Evolutionary conservation across 2,329 filamentous ascomycete genomes (phyloP), one percentile per base, ranked within the genome.

Genomic region (Nakataea oryzae): DNA sequence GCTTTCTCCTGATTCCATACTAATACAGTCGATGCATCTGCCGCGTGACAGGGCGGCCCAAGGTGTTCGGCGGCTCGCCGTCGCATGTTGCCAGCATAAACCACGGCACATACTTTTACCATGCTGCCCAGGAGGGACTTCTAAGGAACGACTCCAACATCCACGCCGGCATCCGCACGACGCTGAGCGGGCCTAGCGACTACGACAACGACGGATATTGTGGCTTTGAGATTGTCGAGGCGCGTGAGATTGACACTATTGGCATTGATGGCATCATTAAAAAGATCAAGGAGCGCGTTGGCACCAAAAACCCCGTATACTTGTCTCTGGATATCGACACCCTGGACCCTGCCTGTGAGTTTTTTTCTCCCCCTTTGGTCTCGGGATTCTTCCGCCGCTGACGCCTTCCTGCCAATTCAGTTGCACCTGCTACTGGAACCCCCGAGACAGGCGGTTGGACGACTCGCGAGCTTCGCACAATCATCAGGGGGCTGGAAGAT

Each of bases 81-180:
- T 89, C 85, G 30, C 83, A 92, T 64, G 84, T 86, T 54, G 90
- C 91, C 26, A 81, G 81, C 66, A 87, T 96, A 76, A 96, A 95
- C 76, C 90, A 95, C 75, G 91, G 91, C 55, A 95, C 90, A 1
- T 95, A 95, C 78, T 96, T 96, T 76, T 95, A 88, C 76, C 89
- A 93, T 71, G 91, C 90, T 0, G 76, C 87, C 0, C 84, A 86
- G 74, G 90, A 95, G 72, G 91, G 91, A 3, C 79, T 95, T 21
- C 79, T 96, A 26, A 81, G 81, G 65, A 96, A 95, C 70, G 89
- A 95, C 77, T 88, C 85, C 67, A 93, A 92, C 75, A 92, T 96
- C 74, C 91, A 96, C 72, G 91, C 90, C 21, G 91, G 91, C 54
- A 95, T 96, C 72, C 86, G 91, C 62, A 95, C 91, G 0, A 95